Evolutionary conservation across 1,139 yeast genomes (phyloP).

Genomic region (Suhomyces anneliseae): DNA sequence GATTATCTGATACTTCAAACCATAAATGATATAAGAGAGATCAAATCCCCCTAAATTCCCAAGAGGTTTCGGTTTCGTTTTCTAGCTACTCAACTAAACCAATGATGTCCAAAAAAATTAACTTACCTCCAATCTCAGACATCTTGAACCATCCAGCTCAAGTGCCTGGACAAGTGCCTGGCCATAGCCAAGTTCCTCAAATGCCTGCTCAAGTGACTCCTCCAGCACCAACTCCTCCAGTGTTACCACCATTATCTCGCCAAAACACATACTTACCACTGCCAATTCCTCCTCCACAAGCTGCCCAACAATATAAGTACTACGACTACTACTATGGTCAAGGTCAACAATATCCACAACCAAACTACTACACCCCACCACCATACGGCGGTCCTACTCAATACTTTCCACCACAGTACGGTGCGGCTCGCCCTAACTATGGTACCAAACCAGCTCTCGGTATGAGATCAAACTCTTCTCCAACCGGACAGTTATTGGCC

Average conservation of each 20-base stretch:
- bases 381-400: not conserved
- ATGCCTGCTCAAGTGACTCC: not conserved
- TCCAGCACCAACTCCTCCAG: conserved; percentile 7
- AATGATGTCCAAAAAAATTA: conserved; percentile 20
- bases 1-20: conserved; percentile 10
- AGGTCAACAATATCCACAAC: conserved; percentile 4
- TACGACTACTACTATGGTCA: conserved; percentile 15
- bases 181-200: not conserved
- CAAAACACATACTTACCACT: conserved; percentile 7
- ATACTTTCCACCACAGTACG: conserved; percentile 4
- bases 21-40: conserved; percentile 1
- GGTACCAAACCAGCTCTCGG: not conserved
- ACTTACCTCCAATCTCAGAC: conserved; percentile 41
- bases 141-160: conserved; percentile 20
- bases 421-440: conserved; percentile 1
- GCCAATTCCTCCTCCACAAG: conserved; percentile 4
- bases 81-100: not conserved
- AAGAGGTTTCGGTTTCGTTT: not conserved
- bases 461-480: conserved; percentile 1
- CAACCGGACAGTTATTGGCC: conserved; percentile 4
- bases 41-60: not conserved
- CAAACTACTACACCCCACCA: conserved; percentile 2
- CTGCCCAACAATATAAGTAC: conserved; percentile 14
- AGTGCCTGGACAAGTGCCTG: not conserved
- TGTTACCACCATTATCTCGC: conserved; percentile 12